Base-by-base conservation (phyloP, 257 asterid species). In the Hygrophila difformis region DNA sequence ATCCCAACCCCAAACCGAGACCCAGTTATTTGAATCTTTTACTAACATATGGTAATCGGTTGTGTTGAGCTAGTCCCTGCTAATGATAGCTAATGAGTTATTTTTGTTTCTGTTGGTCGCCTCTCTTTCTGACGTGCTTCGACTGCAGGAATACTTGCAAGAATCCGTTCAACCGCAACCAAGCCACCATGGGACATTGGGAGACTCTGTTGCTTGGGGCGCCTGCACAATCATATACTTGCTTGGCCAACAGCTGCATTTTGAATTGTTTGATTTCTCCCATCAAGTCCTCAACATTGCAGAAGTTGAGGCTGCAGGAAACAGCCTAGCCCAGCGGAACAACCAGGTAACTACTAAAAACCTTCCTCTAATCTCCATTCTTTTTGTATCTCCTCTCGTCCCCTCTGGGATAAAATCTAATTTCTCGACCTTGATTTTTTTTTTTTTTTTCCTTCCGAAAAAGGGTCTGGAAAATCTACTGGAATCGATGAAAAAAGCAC, bases 171-270 rank as follows among this genome's bases (percentile, higher is more conserved):
- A 69, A 40, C 72, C 60, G 63, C 97, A 77, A 46, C 65, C 87
- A 18, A 70, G 59, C 74, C 78, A 63, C 56, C 74, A 70, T 13
- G 91, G 83, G 46, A 68, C 72, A 71, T 47, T 89, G 86, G 97
- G 97, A 2, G 97, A 89, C 65, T 84, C 97, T 12, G 69, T 89
- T 56, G 85, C 95, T 51, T 89, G 97, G 97, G 95, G 96, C 49
- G 97, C 94, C 59, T 89, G 97, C 53, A 89, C 97, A 6, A 73
- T 89, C 42, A 77, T 89, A 64, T 89, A 89, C 71, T 71, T 89
- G 64, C 93, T 89, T 14, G 97, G 97, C 38, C 97, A 84, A 60
- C 97, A 89, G 56, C 57, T 89, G 62, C 97, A 89, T 60, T 89
- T 81, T 28, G 95, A 89, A 62, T 77, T 89, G 8, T 89, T 89